phyloP scores from a whole-genome alignment of 2,329 filamentous ascomycete species.

The Huntiella decipiens region DNA sequence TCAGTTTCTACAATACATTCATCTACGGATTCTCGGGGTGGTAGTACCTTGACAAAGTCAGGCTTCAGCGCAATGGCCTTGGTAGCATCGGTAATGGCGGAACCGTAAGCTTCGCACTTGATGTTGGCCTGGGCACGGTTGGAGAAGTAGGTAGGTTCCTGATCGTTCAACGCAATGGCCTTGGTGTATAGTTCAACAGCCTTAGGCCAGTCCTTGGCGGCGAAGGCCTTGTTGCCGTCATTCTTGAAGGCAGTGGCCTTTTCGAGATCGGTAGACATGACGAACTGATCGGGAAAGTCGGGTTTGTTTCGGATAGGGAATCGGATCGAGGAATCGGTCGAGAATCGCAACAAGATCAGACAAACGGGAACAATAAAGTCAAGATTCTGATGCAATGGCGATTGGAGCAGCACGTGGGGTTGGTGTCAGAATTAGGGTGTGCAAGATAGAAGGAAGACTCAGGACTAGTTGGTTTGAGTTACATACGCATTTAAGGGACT shows the following conservation, averaged over 20 bases:
- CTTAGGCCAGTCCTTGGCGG: conserved; percentile 63
- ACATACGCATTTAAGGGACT: no score
- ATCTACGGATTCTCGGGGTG: background rate
- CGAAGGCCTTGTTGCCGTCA: conserved; percentile 86
- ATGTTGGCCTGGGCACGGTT: conserved; percentile 90
- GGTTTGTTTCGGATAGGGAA: no score
- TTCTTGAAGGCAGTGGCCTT: conserved; percentile 75
- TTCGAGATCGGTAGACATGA: conserved; percentile 30
- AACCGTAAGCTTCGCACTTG: conserved; percentile 88
- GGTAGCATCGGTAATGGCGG: conserved; percentile 75
- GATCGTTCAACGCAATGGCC: conserved; percentile 67
- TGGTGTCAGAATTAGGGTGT: no score
- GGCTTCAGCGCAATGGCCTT: conserved; percentile 83
- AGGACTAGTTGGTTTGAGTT: no score
- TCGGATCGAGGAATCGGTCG: no score
- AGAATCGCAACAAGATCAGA: background rate
- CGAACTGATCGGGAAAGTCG: background rate
- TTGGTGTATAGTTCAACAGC: conserved; percentile 73
- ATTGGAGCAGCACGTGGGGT: background rate
- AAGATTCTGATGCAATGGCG: background rate
- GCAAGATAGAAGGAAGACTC: no score
- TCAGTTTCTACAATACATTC: background rate
- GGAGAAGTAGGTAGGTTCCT: conserved; percentile 78
- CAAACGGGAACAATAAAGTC: background rate
- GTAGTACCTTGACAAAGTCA: conserved; percentile 62